A percentile compares a stretch with the other conserved stretches of the same genome.
Evolutionary conservation across 2,329 filamentous ascomycete species (phyloP).

Genomic region (Hymenoscyphus repandus): DNA sequence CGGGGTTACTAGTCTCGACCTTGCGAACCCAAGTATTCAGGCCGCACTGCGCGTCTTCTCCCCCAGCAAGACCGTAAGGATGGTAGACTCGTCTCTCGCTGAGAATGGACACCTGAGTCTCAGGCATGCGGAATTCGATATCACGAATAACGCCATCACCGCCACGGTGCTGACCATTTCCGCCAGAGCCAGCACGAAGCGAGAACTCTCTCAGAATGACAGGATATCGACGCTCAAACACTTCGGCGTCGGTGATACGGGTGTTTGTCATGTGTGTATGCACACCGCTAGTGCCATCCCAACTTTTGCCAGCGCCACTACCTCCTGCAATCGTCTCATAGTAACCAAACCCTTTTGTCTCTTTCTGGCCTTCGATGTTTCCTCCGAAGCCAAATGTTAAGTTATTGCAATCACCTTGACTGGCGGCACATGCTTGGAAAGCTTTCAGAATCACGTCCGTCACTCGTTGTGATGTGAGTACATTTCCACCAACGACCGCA

Average conservation of each 20-base stretch:
- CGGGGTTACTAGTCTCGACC: constrained; percentile 6
- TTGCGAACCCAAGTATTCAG: constrained; percentile 69
- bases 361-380: constrained; percentile 33
- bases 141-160: constrained; percentile 74
- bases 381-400: constrained; percentile 80
- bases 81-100: constrained; percentile 70
- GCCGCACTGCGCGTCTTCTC: constrained; percentile 71
- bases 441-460: constrained; percentile 80
- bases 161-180: constrained; percentile 60
- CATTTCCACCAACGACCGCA: constrained; percentile 79
- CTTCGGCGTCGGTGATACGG: constrained; percentile 73
- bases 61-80: constrained; percentile 80
- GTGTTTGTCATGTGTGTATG: constrained; percentile 84
- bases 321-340: constrained; percentile 83
- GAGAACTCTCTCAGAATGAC: constrained; percentile 68
- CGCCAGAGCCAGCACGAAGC: constrained; percentile 57
- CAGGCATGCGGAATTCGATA: constrained; percentile 72
- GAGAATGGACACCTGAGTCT: constrained; percentile 70
- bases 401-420: constrained; percentile 79
- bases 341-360: constrained; percentile 75
- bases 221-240: constrained; percentile 73
- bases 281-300: constrained; percentile 58
- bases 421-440: constrained; percentile 73
- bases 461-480: constrained; percentile 73
- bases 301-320: constrained; percentile 64